Base-by-base conservation (phyloP, 2,329 filamentous ascomycete genomes). In the Botryotinia globosa region DNA sequence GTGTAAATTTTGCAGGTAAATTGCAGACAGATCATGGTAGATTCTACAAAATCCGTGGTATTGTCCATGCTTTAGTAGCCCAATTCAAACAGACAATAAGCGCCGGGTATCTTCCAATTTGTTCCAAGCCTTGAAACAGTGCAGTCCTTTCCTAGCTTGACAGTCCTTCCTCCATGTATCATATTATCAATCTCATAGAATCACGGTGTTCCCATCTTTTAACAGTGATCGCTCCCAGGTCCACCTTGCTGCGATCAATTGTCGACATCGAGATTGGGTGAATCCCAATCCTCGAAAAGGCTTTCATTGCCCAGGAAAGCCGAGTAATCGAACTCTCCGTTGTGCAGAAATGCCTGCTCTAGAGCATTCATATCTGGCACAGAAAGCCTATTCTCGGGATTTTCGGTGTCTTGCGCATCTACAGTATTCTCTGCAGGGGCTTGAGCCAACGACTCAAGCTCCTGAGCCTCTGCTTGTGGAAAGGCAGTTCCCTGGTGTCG, bases 391-490 rank as follows among this genome's bases (percentile, higher is more conserved):
- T 32, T 1, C 1, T 42, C n/a, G 39, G 4, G 25, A 9, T 20
- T 45, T 0, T 29, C n/a, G 0, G 2, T n/a, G 9, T 14, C 18
- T 12, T 32, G 61, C 29, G 4, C 12, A 29, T 6, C 2, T 16
- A 22, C 4, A 29, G 6, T 12, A 51, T 37, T 2, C 14, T 51
- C 63, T 14, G 25, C 1, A 12, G 16, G 1, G 22, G 2, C 18
- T n/a, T 66, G 45, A 66, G 6, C 5, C 0, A 12, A 29, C 12
- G 20, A 16, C 42, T 48, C n/a, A 48, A 25, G 0, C 2, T 34
- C 39, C 6, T 9, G 62, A 14, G 25, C 22, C 2, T 22, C 58
- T 25, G 7, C 32, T 7, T 61, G 58, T 39, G 1, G 9, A 12
- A 25, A 18, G 0, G 34, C 5, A 39, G 58, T 18, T 9, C 37